Evolutionary conservation across 352 stramenopile genomes (phyloP).

Genomic region (Phytophthora litchii): DNA sequence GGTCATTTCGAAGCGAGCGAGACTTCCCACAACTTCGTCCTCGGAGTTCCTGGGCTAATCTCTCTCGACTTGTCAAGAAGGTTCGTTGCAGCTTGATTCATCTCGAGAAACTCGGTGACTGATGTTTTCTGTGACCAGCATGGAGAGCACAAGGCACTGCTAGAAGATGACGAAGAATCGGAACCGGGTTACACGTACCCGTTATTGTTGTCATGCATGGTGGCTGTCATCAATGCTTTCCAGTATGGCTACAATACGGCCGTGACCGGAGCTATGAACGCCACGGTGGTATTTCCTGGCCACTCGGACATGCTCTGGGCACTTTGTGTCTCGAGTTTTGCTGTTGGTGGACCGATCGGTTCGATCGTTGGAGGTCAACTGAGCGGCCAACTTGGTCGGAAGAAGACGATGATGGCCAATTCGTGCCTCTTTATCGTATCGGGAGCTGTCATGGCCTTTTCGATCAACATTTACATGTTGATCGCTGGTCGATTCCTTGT

Average conservation of each 20-base stretch:
- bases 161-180: constrained; percentile 47
- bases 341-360: constrained; percentile 62
- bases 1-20: constrained; percentile 67
- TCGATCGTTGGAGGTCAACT: constrained; percentile 58
- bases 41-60: constrained; percentile 59
- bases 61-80: constrained; percentile 51
- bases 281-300: constrained; percentile 57
- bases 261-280: constrained; percentile 63
- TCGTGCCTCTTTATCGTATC: constrained; percentile 64
- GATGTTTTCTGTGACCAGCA: constrained; percentile 24
- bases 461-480: constrained; percentile 76
- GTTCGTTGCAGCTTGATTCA: neutral
- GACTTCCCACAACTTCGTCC: constrained; percentile 61
- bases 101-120: neutral
- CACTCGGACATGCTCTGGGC: constrained; percentile 68
- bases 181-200: constrained; percentile 69
- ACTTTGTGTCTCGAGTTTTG: constrained; percentile 64
- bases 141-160: constrained; percentile 61
- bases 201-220: constrained; percentile 59
- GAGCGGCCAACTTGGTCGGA: constrained; percentile 53
- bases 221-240: constrained; percentile 67
- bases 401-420: constrained; percentile 56
- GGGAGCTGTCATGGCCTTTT: constrained; percentile 55
- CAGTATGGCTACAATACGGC: constrained; percentile 82
- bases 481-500: constrained; percentile 71